A percentile compares a stretch with the other conserved stretches of the same genome.
phyloP scores from a whole-genome alignment of 148 eudicot species.

The Oxyria digyna region DNA sequence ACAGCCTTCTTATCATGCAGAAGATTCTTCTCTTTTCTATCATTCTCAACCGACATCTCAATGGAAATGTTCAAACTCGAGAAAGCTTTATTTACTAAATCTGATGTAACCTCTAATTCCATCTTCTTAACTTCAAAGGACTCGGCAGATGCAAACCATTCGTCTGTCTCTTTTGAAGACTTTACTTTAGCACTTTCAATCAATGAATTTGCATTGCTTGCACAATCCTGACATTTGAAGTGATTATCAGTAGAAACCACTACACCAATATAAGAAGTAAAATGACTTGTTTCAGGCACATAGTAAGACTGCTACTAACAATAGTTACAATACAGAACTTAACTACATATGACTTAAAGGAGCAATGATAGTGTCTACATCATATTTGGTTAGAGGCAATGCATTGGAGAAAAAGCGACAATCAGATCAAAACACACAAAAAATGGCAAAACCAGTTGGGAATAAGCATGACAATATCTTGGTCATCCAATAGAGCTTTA shows the following conservation, averaged over 20 bases:
- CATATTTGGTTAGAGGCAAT: neutral
- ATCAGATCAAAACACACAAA: neutral
- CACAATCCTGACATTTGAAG: constrained; percentile 34
- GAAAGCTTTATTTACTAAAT: constrained; percentile 37
- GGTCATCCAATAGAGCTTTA: neutral
- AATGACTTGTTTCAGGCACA: neutral
- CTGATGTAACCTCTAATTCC: constrained; percentile 50
- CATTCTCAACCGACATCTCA: constrained; percentile 40
- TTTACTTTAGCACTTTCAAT: constrained; percentile 28
- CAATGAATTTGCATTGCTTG: constrained; percentile 31
- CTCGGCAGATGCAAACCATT: constrained; percentile 43
- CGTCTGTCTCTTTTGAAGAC: constrained; percentile 35
- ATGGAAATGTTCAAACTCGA: constrained; percentile 30
- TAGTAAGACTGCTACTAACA: neutral
- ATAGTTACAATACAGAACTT: neutral
- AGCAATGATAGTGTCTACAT: neutral
- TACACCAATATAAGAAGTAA: neutral
- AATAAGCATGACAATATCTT: neutral
- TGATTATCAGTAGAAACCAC: neutral
- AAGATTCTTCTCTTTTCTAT: constrained; percentile 41
- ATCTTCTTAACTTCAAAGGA: constrained; percentile 45
- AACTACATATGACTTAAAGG: neutral
- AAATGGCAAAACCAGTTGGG: neutral
- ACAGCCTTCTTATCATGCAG: constrained; percentile 33
- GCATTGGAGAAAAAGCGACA: neutral